Conservation (phyloP, 2,329 filamentous ascomycete genomes). For the Diaporthe sp. region DNA sequence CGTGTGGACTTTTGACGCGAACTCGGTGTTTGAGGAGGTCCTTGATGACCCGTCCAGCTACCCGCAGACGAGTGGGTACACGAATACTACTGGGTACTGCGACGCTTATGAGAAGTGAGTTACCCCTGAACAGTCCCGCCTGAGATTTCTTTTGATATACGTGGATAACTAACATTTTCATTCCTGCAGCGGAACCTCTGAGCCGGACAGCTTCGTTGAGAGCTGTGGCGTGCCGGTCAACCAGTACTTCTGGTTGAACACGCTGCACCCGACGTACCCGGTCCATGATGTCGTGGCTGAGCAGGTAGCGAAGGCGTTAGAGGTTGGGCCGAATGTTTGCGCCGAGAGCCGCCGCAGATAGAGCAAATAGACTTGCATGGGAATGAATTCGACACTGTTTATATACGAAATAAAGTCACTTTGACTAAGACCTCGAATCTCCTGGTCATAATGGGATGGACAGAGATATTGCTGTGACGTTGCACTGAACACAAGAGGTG, state of each 20-base stretch:
- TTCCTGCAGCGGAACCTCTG: slow-evolving; percentile 59
- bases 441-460: not conserved
- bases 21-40: slow-evolving; percentile 64
- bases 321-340: slow-evolving; percentile 56
- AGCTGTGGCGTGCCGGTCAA: slow-evolving; percentile 69
- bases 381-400: not conserved
- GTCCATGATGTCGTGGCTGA: slow-evolving; percentile 73
- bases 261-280: slow-evolving; percentile 74
- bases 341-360: not conserved
- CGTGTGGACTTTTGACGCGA: slow-evolving; percentile 67
- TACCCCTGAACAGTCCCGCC: too few species aligned
- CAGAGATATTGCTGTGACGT: not conserved
- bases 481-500: not conserved
- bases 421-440: not conserved
- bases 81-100: slow-evolving; percentile 71
- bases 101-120: slow-evolving; percentile 66
- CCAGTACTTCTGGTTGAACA: slow-evolving; percentile 76
- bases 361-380: not conserved
- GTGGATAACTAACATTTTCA: slow-evolving; percentile 36
- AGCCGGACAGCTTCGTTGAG: slow-evolving; percentile 55
- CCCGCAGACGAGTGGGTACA: slow-evolving; percentile 63
- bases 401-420: not conserved
- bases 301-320: slow-evolving; percentile 57
- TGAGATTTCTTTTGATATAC: too few species aligned
- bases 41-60: slow-evolving; percentile 61